Conservation (phyloP, 2,329 filamentous ascomycete genomes). For the Dactylellina drechsleri region DNA sequence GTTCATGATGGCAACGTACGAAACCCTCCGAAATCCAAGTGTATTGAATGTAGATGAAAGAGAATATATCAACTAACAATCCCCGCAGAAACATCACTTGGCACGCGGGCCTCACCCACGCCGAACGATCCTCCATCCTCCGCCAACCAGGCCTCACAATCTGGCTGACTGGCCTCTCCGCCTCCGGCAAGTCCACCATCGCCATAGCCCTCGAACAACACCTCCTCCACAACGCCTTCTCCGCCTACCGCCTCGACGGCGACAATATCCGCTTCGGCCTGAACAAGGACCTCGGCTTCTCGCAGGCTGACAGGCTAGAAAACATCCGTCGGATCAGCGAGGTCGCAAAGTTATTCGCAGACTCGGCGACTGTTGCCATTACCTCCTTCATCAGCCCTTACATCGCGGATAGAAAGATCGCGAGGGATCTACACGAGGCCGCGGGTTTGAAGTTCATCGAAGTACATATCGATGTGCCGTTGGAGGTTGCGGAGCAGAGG, state of each 20-base stretch:
- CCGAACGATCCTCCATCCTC: constrained; percentile 83
- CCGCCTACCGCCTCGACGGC: constrained; percentile 89
- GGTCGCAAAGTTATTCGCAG: constrained; percentile 91
- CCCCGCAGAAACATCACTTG: constrained; percentile 82
- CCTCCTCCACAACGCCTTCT: constrained; percentile 82
- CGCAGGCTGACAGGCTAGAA: constrained; percentile 90
- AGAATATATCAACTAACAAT: too few relatives aligned
- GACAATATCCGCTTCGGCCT: constrained; percentile 98
- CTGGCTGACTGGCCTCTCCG: constrained; percentile 97
- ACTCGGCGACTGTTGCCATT: constrained; percentile 84
- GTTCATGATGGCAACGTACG: too few relatives aligned
- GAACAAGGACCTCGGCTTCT: constrained; percentile 97
- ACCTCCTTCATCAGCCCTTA: constrained; percentile 98
- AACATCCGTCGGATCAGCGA: constrained; percentile 97
- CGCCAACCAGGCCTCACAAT: constrained; percentile 91
- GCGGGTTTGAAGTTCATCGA: constrained; percentile 84
- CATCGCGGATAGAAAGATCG: constrained; percentile 82
- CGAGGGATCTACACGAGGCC: constrained; percentile 79
- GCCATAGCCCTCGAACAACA: constrained; percentile 97
- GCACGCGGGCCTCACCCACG: constrained; percentile 82
- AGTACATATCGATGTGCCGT: constrained; percentile 89
- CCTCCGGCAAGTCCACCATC: constrained; percentile 96
- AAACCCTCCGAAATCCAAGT: too few relatives aligned
- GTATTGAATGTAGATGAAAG: too few relatives aligned
- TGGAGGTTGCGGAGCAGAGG: constrained; percentile 91